Base-by-base conservation (phyloP, 345 rosid species). In the Gynandropsis gynandra region DNA sequence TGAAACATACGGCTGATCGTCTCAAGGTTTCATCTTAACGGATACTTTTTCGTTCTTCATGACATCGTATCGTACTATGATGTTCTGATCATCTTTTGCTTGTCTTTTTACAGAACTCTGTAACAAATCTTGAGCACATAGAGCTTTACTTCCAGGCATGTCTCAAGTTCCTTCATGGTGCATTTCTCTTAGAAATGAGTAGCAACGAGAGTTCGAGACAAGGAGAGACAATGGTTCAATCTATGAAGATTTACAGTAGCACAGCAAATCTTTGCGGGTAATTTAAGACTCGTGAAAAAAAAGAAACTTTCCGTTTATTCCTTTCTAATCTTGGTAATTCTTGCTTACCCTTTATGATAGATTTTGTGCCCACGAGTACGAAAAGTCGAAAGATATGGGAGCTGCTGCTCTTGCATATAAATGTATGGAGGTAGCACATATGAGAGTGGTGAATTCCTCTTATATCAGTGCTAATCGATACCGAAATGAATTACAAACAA, bases 231-330 rank as follows among this genome's bases (percentile, higher is more conserved):
- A 72, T 74, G 74, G 58, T 67, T 51, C 94, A 75, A 50, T 75
- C 89, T 24, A 47, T 71, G 69, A 72, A 74, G 58, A 77, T 80
- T 17, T 93, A 85, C 64, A 63, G 78, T 40, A 85, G 83, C 75
- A 93, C 99, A 16, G 99, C 94, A 42, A 80, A 85, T 56, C 83
- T 93, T 47, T 93, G 80, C 95, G 89, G 85, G 99, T 93, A 83
- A 88, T 85, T 15, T 53, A 61, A 9, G 39, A 29, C 35, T 42
- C 41, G 71, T 2, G 44, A 52, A 58, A 58, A 58, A 42, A 35
- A 41, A 47, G 54, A 31, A 52, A 9, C 27, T 5, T 37, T 9
- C 4, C n/a, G n/a, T 55, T 59, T 14, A 4, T 48, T 54, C 13
- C 15, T 36, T 53, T 21, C 43, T 54, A 16, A 16, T 8, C 61